These are phyloP conservation scores for Pseudogymnoascus sp. DNA, from an alignment of 2,329 filamentous ascomycete genomes.

Conservation along the genomic window DNA sequence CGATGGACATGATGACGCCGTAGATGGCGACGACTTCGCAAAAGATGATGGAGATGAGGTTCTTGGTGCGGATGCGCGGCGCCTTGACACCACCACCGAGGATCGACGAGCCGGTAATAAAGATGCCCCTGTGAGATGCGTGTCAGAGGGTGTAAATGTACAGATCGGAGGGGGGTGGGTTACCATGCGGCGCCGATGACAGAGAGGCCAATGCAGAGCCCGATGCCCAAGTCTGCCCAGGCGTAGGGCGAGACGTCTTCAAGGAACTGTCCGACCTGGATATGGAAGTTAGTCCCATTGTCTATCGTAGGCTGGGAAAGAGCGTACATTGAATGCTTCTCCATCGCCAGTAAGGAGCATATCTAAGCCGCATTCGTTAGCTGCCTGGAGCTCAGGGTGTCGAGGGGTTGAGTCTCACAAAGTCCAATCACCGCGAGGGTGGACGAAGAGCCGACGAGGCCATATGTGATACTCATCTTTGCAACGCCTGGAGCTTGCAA, in stretches of 20 bases:
- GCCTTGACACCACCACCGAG: conserved; percentile 94
- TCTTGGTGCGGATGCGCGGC: conserved; percentile 97
- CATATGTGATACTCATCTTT: conserved; percentile 66
- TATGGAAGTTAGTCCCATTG: conserved; percentile 19
- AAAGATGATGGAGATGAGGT: conserved; percentile 99
- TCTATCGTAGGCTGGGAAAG: conserved; percentile 9
- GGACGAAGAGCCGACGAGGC: conserved; percentile 57
- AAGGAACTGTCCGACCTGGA: conserved; percentile 82
- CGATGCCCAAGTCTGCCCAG: conserved; percentile 87
- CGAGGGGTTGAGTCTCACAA: conserved; percentile 50
- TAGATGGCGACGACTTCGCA: conserved; percentile 99
- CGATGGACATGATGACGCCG: conserved; percentile 98
- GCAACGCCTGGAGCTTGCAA: conserved; percentile 12
- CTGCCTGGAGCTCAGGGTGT: conserved; percentile 10
- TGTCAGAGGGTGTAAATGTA: conserved; percentile 10
- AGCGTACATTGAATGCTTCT: conserved; percentile 82
- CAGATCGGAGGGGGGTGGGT: conserved; percentile 8
- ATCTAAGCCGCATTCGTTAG: conserved; percentile 49
- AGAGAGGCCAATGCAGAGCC: conserved; percentile 88
- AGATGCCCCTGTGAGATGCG: conserved; percentile 70
- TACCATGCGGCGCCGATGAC: conserved; percentile 98
- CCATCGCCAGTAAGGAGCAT: conserved; percentile 98
- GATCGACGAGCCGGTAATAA: conserved; percentile 96
- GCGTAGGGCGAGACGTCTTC: conserved; percentile 89
- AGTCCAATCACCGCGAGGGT: conserved; percentile 66